Evolutionary conservation across 768 basidiomycete species (phyloP), one percentile per base, ranked within the genome.

Genomic region (Rhodocollybia butyracea): DNA sequence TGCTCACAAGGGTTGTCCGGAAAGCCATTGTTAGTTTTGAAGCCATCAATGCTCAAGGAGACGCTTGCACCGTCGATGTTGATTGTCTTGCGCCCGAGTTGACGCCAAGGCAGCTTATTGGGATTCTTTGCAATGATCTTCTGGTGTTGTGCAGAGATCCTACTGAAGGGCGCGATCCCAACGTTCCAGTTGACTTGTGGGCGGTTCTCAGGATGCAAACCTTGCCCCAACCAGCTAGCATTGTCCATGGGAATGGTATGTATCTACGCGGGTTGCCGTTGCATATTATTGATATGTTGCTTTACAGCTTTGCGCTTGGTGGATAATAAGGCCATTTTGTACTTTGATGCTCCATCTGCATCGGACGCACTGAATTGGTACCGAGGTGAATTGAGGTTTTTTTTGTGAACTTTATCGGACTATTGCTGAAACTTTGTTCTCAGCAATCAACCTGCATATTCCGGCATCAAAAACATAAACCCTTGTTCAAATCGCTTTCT

Each of bases 161-260:
- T 10, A 84, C 88, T 11, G 85, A 86, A 38, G 91, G 90, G 42
- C 80, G 81, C 60, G 94, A 96, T 60, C 85, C 83, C 22, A 73
- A 76, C 43, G 85, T 83, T 3, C 71, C 66, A 22, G 93, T 98
- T 29, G 95, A 98, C 66, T 77, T 98, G n/a, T 98, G 93, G 89
- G 94, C 94, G 31, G 96, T 98, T 30, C 73, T 98, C 57, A 81
- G 96, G 40, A 94, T 99, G 93, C 93, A 95, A 69, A 96, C 94
- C 0, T 67, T 94, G 41, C 86, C 88, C 5, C 91, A 94, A 63
- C 94, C 91, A 5, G 93, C 91, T 17, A 92, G 88, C 60, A 90
- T 94, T 55, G 89, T 92, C 24, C 88, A 94, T 66, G 91, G 90
- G 39, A 94, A 89, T 67, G 83, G 91, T 89, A 66, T 59, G 55